Conservation (phyloP, 106 monocot genomes). For the Cymbidium sinense region DNA sequence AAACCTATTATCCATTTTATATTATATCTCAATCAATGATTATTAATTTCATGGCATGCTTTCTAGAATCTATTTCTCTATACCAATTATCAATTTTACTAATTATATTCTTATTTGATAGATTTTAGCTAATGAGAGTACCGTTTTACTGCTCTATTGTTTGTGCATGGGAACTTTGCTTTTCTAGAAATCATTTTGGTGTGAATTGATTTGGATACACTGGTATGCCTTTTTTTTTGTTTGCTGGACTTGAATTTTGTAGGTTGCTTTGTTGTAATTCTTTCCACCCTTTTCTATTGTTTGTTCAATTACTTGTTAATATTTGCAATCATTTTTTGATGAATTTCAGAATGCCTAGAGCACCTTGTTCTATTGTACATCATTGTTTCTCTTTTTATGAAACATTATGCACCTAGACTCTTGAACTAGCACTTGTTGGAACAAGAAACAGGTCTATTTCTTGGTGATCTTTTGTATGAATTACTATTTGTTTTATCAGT, state of each 20-base stretch:
- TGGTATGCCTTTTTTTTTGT: constrained; percentile 44
- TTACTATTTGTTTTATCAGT: not conserved
- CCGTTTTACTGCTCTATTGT: constrained; percentile 74
- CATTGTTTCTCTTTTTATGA: not conserved
- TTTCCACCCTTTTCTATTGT: not conserved
- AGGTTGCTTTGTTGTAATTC: constrained; percentile 19
- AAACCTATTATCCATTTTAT: not conserved
- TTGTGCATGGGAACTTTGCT: constrained; percentile 86
- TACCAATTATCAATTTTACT: not conserved
- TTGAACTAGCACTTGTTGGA: not conserved
- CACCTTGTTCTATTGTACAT: not conserved
- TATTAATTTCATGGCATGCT: not conserved
- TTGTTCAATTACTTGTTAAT: no score
- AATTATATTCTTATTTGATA: constrained; percentile 10
- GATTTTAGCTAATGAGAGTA: constrained; percentile 76
- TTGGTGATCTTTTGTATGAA: not conserved
- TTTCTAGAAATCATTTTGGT: constrained; percentile 94
- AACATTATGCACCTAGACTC: not conserved
- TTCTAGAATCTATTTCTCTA: not conserved
- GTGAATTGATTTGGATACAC: constrained; percentile 92
- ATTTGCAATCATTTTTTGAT: not conserved
- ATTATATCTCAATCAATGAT: not conserved
- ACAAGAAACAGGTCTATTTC: not conserved
- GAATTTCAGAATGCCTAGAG: not conserved
- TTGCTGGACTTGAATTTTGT: not conserved